Percentiles rank a stretch among this genome's conserved stretches.
Conservation (phyloP, 1,284 basidiomycete species). For the Apiotrichum montevideense region DNA sequence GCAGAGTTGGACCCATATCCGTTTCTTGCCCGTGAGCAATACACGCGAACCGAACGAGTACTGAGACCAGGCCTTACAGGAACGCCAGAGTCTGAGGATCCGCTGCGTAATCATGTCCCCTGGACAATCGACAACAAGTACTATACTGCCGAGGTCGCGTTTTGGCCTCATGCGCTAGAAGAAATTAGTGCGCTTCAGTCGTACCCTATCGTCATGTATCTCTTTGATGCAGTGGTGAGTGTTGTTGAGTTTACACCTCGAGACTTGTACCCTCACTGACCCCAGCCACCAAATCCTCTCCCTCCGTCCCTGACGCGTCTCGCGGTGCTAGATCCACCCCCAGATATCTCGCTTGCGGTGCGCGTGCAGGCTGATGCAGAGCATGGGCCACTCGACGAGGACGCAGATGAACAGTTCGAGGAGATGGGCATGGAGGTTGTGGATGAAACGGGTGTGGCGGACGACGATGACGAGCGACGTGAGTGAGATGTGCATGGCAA, state of each 20-base stretch:
- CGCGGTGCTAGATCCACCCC: slow-evolving; percentile 26
- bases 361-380: slow-evolving; percentile 3
- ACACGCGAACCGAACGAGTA: not conserved
- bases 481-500: slow-evolving; percentile 7
- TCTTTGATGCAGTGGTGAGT: slow-evolving; percentile 15
- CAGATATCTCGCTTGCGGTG: slow-evolving; percentile 37
- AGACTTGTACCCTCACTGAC: not conserved
- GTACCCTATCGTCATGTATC: slow-evolving; percentile 22
- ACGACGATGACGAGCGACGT: slow-evolving; percentile 43
- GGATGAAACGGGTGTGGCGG: slow-evolving; percentile 26
- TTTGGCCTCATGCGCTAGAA: slow-evolving; percentile 48
- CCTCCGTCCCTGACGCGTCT: slow-evolving; percentile 24
- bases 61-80: slow-evolving; percentile 14
- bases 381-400: not conserved
- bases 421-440: slow-evolving; percentile 41
- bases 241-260: not conserved
- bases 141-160: slow-evolving; percentile 69
- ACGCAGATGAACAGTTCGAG: slow-evolving; percentile 27
- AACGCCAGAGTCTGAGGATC: not conserved
- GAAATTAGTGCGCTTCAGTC: slow-evolving; percentile 27
- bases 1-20: slow-evolving; percentile 16
- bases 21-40: slow-evolving; percentile 21
- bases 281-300: slow-evolving; percentile 19
- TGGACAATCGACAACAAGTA: slow-evolving; percentile 81
- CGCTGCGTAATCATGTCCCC: slow-evolving; percentile 45